Base-by-base conservation (phyloP, 257 asterid genomes). In the Linderniella brevidens region DNA sequence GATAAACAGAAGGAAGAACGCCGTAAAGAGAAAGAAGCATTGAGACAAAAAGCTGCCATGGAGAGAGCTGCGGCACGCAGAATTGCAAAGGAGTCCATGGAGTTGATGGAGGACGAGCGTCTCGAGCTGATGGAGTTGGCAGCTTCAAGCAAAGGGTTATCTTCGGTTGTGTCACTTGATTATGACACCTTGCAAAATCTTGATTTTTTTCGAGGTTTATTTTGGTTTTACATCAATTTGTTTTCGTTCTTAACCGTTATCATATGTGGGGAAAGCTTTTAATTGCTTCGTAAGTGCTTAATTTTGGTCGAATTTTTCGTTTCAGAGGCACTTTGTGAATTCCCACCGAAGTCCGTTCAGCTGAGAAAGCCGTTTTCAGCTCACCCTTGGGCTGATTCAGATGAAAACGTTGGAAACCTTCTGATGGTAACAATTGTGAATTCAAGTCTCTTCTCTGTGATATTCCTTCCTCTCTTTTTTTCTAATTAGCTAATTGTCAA, bases 71-170 rank as follows among this genome's bases (percentile, higher is more conserved):
- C 93, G 42, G 90, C 94, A 29, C 86, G 93, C 45, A 79, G 67
- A 68, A 79, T 90, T 57, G 96, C 96, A 45, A 90, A 82, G 62
- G 99, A 85, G 67, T 85, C 94, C 41, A 58, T 72, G 92, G 99
- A 85, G 72, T 77, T 90, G 42, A 90, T 90, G 53, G 99, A 90
- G 71, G 99, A 90, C 61, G 99, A 90, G 62, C 96, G 99, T 14
- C 74, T 90, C 36, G 99, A 90, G 58, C 71, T 90, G 42, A 90
- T 90, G 99, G 99, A 90, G 57, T 61, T 90, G 69, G 96, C 96
- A 63, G 92, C 96, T 60, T 66, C 80, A 45, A 75, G 80, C 73
- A 90, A 77, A 71, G 92, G 93, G 44, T 63, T 90, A 39, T 74
- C 93, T 46, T 90, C 99, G 42, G 69, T 90, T 47, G 68, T 71